Evolutionary conservation across 2,329 filamentous ascomycete genomes (phyloP).

Genomic region (Neopestalotiopsis rosae): DNA sequence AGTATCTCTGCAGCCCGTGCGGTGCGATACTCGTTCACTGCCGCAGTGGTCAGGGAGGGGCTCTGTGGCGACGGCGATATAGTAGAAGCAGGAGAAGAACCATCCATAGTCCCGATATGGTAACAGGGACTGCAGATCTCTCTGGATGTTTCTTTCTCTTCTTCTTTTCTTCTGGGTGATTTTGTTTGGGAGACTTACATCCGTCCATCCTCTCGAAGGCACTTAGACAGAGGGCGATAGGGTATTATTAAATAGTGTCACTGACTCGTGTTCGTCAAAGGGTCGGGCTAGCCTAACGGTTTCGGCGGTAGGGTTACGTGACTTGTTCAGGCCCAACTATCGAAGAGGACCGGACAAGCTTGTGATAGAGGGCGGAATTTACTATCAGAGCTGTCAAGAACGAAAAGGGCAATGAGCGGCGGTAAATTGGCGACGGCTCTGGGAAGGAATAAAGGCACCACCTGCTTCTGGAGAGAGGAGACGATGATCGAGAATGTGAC

Average conservation of each 20-base stretch:
- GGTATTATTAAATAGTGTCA: constrained; percentile 13
- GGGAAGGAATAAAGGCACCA: neutral
- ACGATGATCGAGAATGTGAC: constrained; percentile 1
- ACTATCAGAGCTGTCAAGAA: constrained; percentile 19
- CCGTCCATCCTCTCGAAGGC: constrained; percentile 35
- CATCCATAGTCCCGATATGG: constrained; percentile 19
- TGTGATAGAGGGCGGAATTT: constrained; percentile 19
- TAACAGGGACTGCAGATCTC: constrained; percentile 14
- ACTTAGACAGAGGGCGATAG: constrained; percentile 17
- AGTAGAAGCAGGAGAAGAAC: constrained; percentile 8
- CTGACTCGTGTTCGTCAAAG: constrained; percentile 12
- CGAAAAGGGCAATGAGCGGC: constrained; percentile 24
- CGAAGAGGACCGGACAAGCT: constrained; percentile 16
- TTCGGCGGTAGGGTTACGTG: constrained; percentile 11
- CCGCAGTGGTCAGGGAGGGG: constrained; percentile 10
- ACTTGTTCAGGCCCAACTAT: constrained; percentile 14
- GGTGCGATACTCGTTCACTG: constrained; percentile 66
- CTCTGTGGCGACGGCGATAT: constrained; percentile 1
- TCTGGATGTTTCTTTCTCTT: constrained; percentile 11
- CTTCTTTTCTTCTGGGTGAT: neutral
- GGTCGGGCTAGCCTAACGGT: constrained; percentile 16
- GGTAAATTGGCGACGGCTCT: constrained; percentile 27
- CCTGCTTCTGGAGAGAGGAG: neutral
- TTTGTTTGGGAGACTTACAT: constrained; percentile 32
- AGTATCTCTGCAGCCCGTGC: constrained; percentile 67